These are phyloP conservation scores for Raddia guianensis DNA, from an alignment of 176 grass and related monocot species.

Conservation along the genomic window DNA sequence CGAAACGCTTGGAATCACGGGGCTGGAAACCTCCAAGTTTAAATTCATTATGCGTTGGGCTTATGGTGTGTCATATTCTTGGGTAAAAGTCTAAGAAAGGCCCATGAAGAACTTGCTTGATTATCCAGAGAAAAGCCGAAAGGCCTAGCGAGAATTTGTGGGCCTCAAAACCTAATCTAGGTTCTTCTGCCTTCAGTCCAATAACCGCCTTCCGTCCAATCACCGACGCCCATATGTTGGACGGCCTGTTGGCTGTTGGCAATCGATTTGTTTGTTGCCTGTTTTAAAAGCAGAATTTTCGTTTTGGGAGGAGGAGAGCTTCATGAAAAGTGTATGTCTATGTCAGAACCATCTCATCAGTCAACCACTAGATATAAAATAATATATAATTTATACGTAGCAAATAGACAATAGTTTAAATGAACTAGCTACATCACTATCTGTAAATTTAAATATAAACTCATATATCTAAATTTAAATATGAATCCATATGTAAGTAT, in stretches of 20 bases:
- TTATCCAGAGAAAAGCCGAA: not conserved
- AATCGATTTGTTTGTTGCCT: not conserved
- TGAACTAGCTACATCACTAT: too few relatives aligned
- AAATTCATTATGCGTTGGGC: too few relatives aligned
- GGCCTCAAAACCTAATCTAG: not conserved
- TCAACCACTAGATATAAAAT: too few relatives aligned
- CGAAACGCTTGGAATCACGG: not conserved
- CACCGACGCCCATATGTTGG: not conserved
- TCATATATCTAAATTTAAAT: too few relatives aligned
- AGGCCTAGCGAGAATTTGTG: not conserved
- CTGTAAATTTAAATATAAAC: too few relatives aligned
- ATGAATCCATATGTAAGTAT: too few relatives aligned
- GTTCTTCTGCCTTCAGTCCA: too few relatives aligned
- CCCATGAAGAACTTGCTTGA: not conserved
- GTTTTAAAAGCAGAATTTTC: not conserved
- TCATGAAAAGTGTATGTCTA: not conserved
- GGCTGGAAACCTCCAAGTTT: not conserved
- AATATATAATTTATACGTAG: too few relatives aligned
- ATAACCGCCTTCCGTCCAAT: too few relatives aligned
- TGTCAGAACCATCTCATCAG: too few relatives aligned
- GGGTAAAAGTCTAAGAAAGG: not conserved
- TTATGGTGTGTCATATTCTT: not conserved
- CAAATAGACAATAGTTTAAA: too few relatives aligned
- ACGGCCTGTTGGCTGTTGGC: not conserved
- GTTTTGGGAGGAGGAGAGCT: not conserved